These are phyloP conservation scores for Chenopodium quinoa DNA, from an alignment of 148 eudicot species.

Conservation along the genomic window DNA sequence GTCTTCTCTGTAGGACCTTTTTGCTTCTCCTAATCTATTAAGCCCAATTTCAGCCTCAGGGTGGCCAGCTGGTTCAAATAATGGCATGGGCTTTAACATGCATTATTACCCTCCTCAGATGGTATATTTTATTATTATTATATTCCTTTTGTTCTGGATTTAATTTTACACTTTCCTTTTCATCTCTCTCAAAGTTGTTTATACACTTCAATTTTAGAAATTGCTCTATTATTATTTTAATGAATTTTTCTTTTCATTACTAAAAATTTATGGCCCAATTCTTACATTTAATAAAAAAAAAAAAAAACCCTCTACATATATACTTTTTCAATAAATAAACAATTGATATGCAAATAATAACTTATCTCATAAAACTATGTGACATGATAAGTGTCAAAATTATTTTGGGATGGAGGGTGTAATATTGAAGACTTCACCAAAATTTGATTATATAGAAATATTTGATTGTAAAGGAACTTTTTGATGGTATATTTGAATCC, in stretches of 20 bases:
- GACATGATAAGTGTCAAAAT: neutral
- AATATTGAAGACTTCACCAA: neutral
- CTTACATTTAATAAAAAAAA: too few species aligned
- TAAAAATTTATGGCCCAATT: too few species aligned
- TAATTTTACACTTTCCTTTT: too few species aligned
- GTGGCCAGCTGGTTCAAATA: conserved; percentile 49
- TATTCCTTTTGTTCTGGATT: too few species aligned
- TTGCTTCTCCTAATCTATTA: conserved; percentile 41
- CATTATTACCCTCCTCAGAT: conserved; percentile 42
- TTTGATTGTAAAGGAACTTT: neutral
- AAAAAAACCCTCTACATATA: too few species aligned
- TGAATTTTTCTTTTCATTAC: too few species aligned
- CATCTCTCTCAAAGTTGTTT: too few species aligned
- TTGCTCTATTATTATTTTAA: too few species aligned
- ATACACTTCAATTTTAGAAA: too few species aligned
- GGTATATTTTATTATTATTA: conserved; percentile 33
- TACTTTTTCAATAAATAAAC: too few species aligned
- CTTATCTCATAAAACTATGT: too few species aligned
- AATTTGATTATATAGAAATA: neutral
- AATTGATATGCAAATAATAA: too few species aligned
- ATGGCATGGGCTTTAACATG: conserved; percentile 54
- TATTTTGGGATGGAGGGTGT: neutral
- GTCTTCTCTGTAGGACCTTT: conserved; percentile 52
- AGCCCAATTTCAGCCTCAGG: conserved; percentile 34
- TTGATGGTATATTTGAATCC: neutral